Percentiles rank a stretch among this genome's conserved stretches.
These are phyloP conservation scores for Trichoderma semiorbis DNA, from an alignment of 2,329 filamentous ascomycete species.

Conservation along the genomic window DNA sequence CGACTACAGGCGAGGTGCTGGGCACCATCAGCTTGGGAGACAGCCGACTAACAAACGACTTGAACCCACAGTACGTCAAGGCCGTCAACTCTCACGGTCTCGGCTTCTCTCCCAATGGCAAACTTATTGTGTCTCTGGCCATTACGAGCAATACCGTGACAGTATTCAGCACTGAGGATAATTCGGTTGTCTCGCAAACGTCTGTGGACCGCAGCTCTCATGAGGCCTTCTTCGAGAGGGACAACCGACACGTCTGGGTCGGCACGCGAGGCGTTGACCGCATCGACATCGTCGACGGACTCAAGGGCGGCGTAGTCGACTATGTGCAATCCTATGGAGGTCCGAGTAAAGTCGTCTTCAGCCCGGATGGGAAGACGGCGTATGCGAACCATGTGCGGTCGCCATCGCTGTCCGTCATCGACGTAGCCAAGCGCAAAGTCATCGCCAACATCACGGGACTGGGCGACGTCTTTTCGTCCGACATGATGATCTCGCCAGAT, in stretches of 20 bases:
- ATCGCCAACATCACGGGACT: constrained; percentile 10
- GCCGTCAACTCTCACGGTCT: constrained; percentile 20
- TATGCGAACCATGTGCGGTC: constrained; percentile 21
- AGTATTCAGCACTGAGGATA: constrained; percentile 20
- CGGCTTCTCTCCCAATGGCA: constrained; percentile 20
- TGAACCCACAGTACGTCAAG: constrained; percentile 19
- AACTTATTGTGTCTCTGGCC: constrained; percentile 19
- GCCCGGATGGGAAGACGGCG: constrained; percentile 17
- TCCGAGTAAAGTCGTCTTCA: constrained; percentile 21
- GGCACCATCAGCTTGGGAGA: constrained; percentile 20
- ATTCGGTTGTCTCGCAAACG: constrained; percentile 18
- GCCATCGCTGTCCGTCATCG: constrained; percentile 18
- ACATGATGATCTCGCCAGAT: constrained; percentile 21
- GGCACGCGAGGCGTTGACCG: constrained; percentile 20
- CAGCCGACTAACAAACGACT: background rate
- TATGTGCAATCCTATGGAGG: constrained; percentile 17
- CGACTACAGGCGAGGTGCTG: constrained; percentile 14
- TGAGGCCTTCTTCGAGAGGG: constrained; percentile 21
- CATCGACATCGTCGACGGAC: constrained; percentile 19
- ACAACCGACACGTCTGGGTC: constrained; percentile 20
- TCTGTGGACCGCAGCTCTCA: constrained; percentile 16
- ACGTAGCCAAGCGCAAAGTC: constrained; percentile 14
- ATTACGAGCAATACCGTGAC: constrained; percentile 20
- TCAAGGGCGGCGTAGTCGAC: constrained; percentile 15
- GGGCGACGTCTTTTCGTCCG: constrained; percentile 17